These are phyloP conservation scores for Pythium folliculosum DNA, from an alignment of 352 stramenopile genomes.

Conservation along the genomic window DNA sequence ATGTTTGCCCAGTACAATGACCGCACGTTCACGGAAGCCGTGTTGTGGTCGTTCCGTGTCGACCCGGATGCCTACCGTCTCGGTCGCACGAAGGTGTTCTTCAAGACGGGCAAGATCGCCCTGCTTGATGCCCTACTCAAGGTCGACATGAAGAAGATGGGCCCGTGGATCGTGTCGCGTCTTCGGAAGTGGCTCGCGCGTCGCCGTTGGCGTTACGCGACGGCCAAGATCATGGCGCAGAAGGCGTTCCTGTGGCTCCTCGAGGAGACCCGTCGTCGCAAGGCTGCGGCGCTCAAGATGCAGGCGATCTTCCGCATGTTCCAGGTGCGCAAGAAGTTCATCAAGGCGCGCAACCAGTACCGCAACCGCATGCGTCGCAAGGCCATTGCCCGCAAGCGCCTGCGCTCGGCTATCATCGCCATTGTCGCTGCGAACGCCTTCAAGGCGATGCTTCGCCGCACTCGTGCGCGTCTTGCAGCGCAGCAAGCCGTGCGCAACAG, in stretches of 20 bases:
- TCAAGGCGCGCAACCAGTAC: constrained; percentile 63
- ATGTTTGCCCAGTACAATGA: constrained; percentile 79
- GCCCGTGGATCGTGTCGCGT: constrained; percentile 55
- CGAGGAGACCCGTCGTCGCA: constrained; percentile 72
- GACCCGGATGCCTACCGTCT: constrained; percentile 80
- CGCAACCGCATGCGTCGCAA: constrained; percentile 70
- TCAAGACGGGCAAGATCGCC: constrained; percentile 76
- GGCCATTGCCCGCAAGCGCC: constrained; percentile 68
- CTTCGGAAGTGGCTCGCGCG: constrained; percentile 75
- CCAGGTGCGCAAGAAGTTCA: constrained; percentile 82
- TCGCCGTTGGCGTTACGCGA: constrained; percentile 78
- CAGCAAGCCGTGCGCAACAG: constrained; percentile 19
- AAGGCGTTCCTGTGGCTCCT: constrained; percentile 80
- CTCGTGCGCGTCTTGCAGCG: constrained; percentile 46
- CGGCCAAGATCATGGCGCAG: constrained; percentile 85
- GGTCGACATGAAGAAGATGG: constrained; percentile 88
- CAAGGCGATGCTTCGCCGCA: constrained; percentile 55
- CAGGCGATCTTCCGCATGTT: constrained; percentile 88
- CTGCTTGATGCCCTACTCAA: constrained; percentile 78
- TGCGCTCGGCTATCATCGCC: constrained; percentile 65
- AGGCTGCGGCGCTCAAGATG: constrained; percentile 79
- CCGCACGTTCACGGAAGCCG: constrained; percentile 69
- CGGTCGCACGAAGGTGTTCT: constrained; percentile 75
- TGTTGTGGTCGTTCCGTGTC: constrained; percentile 87
- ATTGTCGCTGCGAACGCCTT: constrained; percentile 73